Evolutionary conservation across 352 stramenopile species (phyloP), one percentile per base, ranked within the genome.

Genomic region (Phytophthora agathidicida): DNA sequence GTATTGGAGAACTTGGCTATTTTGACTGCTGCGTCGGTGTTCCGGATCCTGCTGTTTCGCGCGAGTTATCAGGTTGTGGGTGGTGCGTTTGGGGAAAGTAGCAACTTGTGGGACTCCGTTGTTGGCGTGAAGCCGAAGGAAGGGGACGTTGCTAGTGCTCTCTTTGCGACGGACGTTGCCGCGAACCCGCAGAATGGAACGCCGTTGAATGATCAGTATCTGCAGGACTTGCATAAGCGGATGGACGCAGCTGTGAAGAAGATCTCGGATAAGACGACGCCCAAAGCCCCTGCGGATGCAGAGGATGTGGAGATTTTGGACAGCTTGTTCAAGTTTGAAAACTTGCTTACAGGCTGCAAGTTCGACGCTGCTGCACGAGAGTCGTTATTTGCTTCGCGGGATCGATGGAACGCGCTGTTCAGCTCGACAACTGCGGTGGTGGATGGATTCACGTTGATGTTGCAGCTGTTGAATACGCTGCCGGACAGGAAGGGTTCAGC

Each of bases 1-100:
- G 47, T 68, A 11, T 32, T 80, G 7, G 77, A 88, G 44, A 83
- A 62, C 55, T 71, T 85, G 20, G 71, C 72, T 6, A 59, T 68
- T 16, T 47, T 88, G n/a, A 63, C 32, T 17, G 58, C 70, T 6
- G 59, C 73, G 7, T 80, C 77, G 0, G 64, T 85, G 32, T 85
- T 83, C 56, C 66, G 77, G 20, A 76, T 83, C 32, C 28, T 85
- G 52, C 59, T 88, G 22, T 88, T 84, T 57, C 75, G 75, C 14
- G 53, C 64, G 14, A 80, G 48, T 17, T 71, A 76, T 36, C 30
- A 59, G 10, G 65, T 65, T 9, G 33, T 87, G 2, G 41, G 52
- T 10, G 20, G 31, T 2, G 52, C 60, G 0, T 68, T 63, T 24
- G 32, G 39, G 2, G 56, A 63, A 7, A 53, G 19, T 5, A 53